Conservation (phyloP, 2,329 filamentous ascomycete genomes). For the Hypoxylon sp. region DNA sequence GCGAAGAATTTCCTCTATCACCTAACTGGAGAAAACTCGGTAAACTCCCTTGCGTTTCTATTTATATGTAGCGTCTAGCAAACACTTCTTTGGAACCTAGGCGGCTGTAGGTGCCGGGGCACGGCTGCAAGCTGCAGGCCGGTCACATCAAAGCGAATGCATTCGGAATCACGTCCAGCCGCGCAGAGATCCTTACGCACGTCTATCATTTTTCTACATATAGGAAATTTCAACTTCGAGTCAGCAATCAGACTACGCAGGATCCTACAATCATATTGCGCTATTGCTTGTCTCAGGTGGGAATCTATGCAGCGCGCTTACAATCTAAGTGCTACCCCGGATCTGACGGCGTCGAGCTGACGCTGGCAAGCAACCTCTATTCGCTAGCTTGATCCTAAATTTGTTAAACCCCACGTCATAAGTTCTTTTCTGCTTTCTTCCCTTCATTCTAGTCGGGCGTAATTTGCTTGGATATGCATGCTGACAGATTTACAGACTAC, state of each 20-base stretch:
- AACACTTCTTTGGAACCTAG: slow-evolving; percentile 19
- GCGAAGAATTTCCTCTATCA: slow-evolving; percentile 13
- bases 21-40: slow-evolving; percentile 8
- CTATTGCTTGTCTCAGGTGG: slow-evolving; percentile 28
- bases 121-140: slow-evolving; percentile 48
- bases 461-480: slow-evolving; percentile 23
- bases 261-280: slow-evolving; percentile 38
- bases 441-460: slow-evolving; percentile 13
- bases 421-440: slow-evolving; percentile 8
- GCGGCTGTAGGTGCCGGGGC: slow-evolving; percentile 54
- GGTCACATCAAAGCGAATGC: slow-evolving; percentile 33
- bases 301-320: slow-evolving; percentile 24
- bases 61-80: slow-evolving; percentile 42
- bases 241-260: slow-evolving; percentile 11
- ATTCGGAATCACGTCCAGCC: slow-evolving; percentile 33
- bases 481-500: slow-evolving; percentile 66
- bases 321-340: slow-evolving; percentile 30
- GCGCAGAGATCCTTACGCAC: slow-evolving; percentile 25
- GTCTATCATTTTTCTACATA: slow-evolving; percentile 15
- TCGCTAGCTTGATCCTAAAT: slow-evolving; percentile 25
- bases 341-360: slow-evolving; percentile 32
- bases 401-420: slow-evolving; percentile 20
- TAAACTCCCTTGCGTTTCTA: slow-evolving; percentile 35
- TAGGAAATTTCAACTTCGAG: slow-evolving; percentile 20
- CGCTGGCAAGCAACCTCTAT: slow-evolving; percentile 20